Base-by-base conservation (phyloP, 768 basidiomycete species). In the Termitomyces sp. region DNA sequence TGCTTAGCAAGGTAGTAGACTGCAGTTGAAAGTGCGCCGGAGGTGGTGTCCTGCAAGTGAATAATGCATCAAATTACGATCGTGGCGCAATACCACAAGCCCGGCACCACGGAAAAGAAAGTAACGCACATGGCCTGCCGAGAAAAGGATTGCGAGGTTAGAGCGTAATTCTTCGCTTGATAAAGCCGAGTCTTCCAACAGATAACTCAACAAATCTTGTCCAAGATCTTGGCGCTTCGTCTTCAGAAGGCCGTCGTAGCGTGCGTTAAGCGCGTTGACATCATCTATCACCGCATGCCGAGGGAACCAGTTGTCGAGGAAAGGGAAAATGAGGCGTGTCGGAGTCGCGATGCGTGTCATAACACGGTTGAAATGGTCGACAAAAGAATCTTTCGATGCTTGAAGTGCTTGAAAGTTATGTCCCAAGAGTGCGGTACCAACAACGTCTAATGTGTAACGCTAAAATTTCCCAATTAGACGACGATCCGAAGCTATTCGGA, bases 81-180 rank as follows among this genome's bases (percentile, higher is more conserved):
- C 34, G 49, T 47, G 20, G 53, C 48, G 45, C n/a, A 30, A 18
- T 7, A n/a, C n/a, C n/a, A n/a, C n/a, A n/a, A n/a, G n/a, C 10
- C n/a, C 32, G 45, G 16, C 40, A 24, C 30, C 36, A n/a, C 43
- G 16, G 16, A 4, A 14, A 27, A 36, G n/a, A 56, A 50, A 32
- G 4, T 13, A 27, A 40, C 70, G 32, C 56, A 76, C 75, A 57
- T 78, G 76, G 1, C 76, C 76, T 8, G 74, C 75, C 24, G 72
- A 71, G 63, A 78, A 78, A 10, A 76, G 62, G 40, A 76, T 67
- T 26, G 71, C 65, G 53, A 76, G 67, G 62, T 78, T 76, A 42
- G 72, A 71, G 10, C 70, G 69, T 32, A 69, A 62, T 44, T 78
- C 76, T 58, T 68, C 65, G 53, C 71, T 67, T 16, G 71, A 61